Percentiles rank a stretch among this genome's conserved stretches.
Evolutionary conservation across 139 green algal species (phyloP).

Genomic region (Yamagishiella unicocca): DNA sequence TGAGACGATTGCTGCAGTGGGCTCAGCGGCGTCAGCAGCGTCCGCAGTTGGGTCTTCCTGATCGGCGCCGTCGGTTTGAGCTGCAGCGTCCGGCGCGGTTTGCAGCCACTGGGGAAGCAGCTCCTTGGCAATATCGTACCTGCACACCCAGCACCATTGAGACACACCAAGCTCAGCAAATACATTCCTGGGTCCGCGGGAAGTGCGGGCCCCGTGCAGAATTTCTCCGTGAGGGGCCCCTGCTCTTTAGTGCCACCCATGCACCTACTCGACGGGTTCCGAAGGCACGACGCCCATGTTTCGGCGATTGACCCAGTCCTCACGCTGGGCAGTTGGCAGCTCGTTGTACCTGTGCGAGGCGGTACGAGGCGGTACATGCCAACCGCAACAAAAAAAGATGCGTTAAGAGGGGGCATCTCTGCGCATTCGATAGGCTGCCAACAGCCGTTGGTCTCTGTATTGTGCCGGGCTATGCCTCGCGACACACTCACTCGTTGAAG

Average conservation of each 20-base stretch:
- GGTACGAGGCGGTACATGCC: background rate
- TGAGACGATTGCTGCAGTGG: background rate
- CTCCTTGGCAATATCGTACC: background rate
- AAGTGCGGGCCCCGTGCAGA: background rate
- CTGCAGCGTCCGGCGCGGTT: background rate
- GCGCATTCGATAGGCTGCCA: background rate
- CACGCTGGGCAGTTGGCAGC: background rate
- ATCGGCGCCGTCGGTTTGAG: background rate
- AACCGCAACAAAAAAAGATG: background rate
- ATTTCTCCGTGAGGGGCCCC: background rate
- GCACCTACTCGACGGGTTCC: background rate
- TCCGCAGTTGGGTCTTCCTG: background rate
- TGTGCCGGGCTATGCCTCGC: background rate
- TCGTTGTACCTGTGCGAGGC: background rate
- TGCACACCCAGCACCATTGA: background rate
- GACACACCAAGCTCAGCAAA: background rate
- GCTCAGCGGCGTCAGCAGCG: background rate
- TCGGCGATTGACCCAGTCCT: background rate
- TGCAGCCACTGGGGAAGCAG: conserved; percentile 7
- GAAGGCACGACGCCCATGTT: background rate
- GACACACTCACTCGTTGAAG: background rate
- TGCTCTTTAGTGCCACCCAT: background rate
- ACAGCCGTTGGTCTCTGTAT: background rate
- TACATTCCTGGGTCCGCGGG: background rate
- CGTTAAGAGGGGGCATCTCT: background rate